Percentiles rank a stretch among this genome's conserved stretches.
Evolutionary conservation across 345 rosid species (phyloP).

Genomic region (Eucalyptus cloeziana): DNA sequence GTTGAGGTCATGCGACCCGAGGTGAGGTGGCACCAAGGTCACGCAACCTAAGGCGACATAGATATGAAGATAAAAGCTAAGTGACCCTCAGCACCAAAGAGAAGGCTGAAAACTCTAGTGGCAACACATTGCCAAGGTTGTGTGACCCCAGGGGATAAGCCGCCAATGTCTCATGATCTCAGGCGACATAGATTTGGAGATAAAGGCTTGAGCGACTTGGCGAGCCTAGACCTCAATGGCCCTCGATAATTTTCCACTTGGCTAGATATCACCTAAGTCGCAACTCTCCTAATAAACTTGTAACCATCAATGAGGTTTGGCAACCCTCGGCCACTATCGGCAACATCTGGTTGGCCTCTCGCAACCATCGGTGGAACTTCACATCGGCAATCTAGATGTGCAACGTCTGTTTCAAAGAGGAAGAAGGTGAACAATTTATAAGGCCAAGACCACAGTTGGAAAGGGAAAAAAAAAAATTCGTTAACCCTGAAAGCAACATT

Average conservation of each 20-base stretch:
- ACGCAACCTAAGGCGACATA: rapidly evolving
- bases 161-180: rapidly evolving
- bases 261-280: rapidly evolving
- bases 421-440: too few relatives aligned
- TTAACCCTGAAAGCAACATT: background rate
- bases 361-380: background rate
- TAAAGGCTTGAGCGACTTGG: background rate
- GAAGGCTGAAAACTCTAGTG: background rate
- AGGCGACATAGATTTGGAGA: background rate
- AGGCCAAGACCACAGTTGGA: too few relatives aligned
- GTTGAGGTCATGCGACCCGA: background rate
- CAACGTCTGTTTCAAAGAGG: background rate
- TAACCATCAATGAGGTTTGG: background rate
- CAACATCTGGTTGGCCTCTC: background rate
- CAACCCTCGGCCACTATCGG: background rate
- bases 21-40: rapidly evolving
- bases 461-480: background rate
- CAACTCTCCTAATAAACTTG: background rate
- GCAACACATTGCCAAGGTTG: background rate
- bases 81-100: background rate
- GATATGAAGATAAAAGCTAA: too few relatives aligned
- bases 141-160: rapidly evolving
- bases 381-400: background rate
- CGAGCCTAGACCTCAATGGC: rapidly evolving
- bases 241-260: background rate